Base-by-base conservation (phyloP, 2,329 filamentous ascomycete species). In the Amauroascus niger region DNA sequence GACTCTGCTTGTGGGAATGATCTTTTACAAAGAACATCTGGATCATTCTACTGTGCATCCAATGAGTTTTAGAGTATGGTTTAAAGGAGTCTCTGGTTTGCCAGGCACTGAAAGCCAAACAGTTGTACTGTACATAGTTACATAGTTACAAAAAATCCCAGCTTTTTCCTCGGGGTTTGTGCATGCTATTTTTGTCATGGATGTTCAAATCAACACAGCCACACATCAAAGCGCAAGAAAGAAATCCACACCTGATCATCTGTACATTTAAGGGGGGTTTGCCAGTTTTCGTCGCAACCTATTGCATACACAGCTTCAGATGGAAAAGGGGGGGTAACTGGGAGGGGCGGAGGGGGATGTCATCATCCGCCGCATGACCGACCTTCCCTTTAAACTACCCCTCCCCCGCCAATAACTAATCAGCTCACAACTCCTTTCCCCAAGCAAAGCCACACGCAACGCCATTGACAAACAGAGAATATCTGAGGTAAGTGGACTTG, bases 321-420 rank as follows among this genome's bases (percentile, higher is more conserved):
- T 9, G 33, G 33, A 39, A 18, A n/a, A n/a, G n/a, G n/a, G n/a
- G n/a, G n/a, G n/a, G n/a, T n/a, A n/a, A n/a, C n/a, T n/a, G n/a
- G n/a, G n/a, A n/a, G n/a, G n/a, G n/a, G n/a, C n/a, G n/a, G n/a
- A n/a, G n/a, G n/a, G n/a, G n/a, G 14, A 49, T 49, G 47, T 49
- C 47, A 49, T 49, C 47, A 49, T 40, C 47, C 13, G 13, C 47
- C 47, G 47, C 47, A 33, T 49, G 47, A 49, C 47, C 30, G 20
- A 13, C 5, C 13, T 6, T 39, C 13, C 14, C 28, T 30, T 11
- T 30, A 30, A 30, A 5, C 40, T 49, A 49, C 47, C 47, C 47
- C 47, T 49, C 47, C 47, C 47, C 47, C 47, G 22, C 47, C 47
- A 46, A 46, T 20, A 7, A 46, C 32, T 16, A 33, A n/a, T 6